Evolutionary conservation across 179 eudicot species (phyloP).

Genomic region (Dionaea muscipula): DNA sequence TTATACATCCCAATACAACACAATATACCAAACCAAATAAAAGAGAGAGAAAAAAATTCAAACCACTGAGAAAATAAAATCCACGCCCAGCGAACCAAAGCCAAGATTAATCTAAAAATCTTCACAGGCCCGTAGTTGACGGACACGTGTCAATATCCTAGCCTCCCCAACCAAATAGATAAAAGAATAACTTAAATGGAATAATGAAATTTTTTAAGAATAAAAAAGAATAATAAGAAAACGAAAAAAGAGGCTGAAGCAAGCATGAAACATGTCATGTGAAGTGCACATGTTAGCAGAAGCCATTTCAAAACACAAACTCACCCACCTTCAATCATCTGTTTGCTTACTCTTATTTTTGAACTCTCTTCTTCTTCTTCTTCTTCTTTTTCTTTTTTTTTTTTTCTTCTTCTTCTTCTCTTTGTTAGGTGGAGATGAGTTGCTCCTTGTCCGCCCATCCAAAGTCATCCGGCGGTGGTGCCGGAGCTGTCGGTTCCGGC

Average conservation of each 20-base stretch:
- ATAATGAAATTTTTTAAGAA: not conserved
- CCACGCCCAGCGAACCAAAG: too few species aligned
- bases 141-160: too few species aligned
- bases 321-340: conserved; percentile 18
- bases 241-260: conserved; percentile 1
- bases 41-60: too few species aligned
- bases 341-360: too few species aligned
- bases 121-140: too few species aligned
- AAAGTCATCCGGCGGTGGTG: conserved; percentile 23
- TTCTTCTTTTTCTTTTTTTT: conserved; percentile 1
- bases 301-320: not conserved
- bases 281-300: conserved; percentile 29
- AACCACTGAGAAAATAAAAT: too few species aligned
- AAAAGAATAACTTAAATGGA: too few species aligned
- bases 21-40: too few species aligned
- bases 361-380: conserved; percentile 2
- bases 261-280: conserved; percentile 40
- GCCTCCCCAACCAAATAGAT: too few species aligned
- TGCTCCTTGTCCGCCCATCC: conserved; percentile 31
- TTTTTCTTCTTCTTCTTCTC: not conserved
- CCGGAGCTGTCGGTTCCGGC: conserved; percentile 13
- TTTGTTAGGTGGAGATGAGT: conserved; percentile 19
- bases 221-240: not conserved
- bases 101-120: too few species aligned
- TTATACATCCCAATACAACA: too few species aligned